Evolutionary conservation across 345 rosid genomes (phyloP).

Genomic region (Reutealis trisperma): DNA sequence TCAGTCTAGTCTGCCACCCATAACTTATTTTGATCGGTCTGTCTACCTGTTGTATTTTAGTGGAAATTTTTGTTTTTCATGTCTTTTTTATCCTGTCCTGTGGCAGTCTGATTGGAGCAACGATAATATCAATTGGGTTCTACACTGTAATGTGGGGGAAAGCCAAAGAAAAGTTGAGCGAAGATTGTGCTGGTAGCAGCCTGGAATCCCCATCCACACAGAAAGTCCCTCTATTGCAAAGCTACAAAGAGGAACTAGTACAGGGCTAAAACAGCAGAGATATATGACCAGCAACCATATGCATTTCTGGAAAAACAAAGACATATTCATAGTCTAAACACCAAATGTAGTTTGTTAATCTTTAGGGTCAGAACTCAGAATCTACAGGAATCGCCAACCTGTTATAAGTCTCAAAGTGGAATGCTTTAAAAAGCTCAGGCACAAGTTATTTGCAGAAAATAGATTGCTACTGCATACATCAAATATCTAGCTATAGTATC

Average conservation of each 20-base stretch:
- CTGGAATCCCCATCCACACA: slow-evolving; percentile 28
- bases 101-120: slow-evolving; percentile 70
- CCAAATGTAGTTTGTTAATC: not conserved
- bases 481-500: no score
- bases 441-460: no score
- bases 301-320: no score
- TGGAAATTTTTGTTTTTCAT: not conserved
- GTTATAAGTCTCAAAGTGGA: no score
- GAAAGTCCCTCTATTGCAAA: slow-evolving; percentile 61
- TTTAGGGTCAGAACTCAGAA: no score
- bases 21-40: no score
- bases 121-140: slow-evolving; percentile 70
- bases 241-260: slow-evolving; percentile 45
- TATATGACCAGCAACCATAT: not conserved
- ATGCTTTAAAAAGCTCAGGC: no score
- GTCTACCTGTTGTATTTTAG: no score
- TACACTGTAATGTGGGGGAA: slow-evolving; percentile 94
- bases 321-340: not conserved
- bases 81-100: not conserved
- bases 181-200: slow-evolving; percentile 34
- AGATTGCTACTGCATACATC: no score
- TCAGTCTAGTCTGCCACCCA: no score
- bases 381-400: no score
- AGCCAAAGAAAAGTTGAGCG: slow-evolving; percentile 58
- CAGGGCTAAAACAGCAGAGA: slow-evolving; percentile 6